Conservation (phyloP, 768 basidiomycete genomes). For the Mrakia frigida region DNA sequence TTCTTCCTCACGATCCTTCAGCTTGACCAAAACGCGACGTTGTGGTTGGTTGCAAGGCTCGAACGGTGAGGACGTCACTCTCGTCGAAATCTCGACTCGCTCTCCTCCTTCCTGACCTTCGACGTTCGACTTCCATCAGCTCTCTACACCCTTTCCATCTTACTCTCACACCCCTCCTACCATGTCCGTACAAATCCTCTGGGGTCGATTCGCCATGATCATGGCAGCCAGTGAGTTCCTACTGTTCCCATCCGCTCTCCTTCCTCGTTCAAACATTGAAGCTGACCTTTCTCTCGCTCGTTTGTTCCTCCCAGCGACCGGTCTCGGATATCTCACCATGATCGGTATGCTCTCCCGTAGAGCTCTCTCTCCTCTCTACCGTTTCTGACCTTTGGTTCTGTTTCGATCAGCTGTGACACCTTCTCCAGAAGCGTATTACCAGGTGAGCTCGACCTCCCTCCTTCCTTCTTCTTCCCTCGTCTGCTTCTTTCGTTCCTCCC, state of each 20-base stretch:
- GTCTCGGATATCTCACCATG: slow-evolving; percentile 22
- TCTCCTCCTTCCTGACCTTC: too few relatives aligned
- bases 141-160: too few relatives aligned
- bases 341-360: neutral
- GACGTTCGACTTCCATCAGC: too few relatives aligned
- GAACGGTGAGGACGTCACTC: too few relatives aligned
- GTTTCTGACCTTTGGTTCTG: neutral
- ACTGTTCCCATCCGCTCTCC: neutral
- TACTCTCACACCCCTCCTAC: too few relatives aligned
- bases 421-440: slow-evolving; percentile 23
- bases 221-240: slow-evolving; percentile 11
- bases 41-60: too few relatives aligned
- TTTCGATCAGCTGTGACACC: slow-evolving; percentile 18
- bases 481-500: too few relatives aligned
- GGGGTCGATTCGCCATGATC: neutral
- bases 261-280: neutral
- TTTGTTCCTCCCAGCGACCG: neutral
- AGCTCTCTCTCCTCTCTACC: neutral
- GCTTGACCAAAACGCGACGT: too few relatives aligned
- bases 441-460: neutral
- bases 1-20: too few relatives aligned
- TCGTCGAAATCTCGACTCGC: too few relatives aligned
- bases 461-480: neutral
- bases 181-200: slow-evolving; percentile 20
- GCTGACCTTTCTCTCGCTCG: neutral